Evolutionary conservation across 2,329 filamentous ascomycete genomes (phyloP).

Genomic region (Fusarium stilboides): DNA sequence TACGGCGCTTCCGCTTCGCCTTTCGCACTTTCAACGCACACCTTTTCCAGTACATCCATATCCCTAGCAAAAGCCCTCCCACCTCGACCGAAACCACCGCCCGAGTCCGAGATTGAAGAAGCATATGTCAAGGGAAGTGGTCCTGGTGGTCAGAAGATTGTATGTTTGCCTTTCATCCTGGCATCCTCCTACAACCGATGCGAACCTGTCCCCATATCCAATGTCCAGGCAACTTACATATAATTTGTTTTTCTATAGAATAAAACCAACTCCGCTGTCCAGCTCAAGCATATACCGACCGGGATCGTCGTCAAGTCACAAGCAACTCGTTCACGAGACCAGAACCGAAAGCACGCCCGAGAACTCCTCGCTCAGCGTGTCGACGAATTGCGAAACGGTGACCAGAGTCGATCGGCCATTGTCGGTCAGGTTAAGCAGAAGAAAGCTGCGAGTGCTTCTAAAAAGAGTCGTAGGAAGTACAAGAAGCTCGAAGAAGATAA

Average conservation of each 20-base stretch:
- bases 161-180: constrained; percentile 53
- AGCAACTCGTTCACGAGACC: constrained; percentile 86
- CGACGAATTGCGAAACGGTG: constrained; percentile 81
- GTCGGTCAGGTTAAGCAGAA: constrained; percentile 75
- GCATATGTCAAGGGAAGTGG: constrained; percentile 91
- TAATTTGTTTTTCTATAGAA: constrained; percentile 69
- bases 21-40: constrained; percentile 24
- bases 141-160: constrained; percentile 96
- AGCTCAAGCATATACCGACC: constrained; percentile 90
- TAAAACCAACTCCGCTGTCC: constrained; percentile 96
- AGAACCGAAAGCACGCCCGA: constrained; percentile 90
- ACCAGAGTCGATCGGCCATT: constrained; percentile 75
- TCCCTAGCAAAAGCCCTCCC: constrained; percentile 72
- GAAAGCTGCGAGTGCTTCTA: constrained; percentile 81
- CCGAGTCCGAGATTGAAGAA: constrained; percentile 86
- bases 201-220: no score
- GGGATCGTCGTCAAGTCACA: constrained; percentile 96
- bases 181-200: neutral
- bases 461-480: constrained; percentile 90
- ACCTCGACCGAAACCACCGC: constrained; percentile 78
- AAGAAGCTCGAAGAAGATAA: constrained; percentile 70
- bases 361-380: constrained; percentile 80
- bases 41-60: constrained; percentile 54
- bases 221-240: constrained; percentile 12
- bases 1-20: constrained; percentile 3